Evolutionary conservation across 345 rosid genomes (phyloP).

Genomic region (Toxicodendron radicans): DNA sequence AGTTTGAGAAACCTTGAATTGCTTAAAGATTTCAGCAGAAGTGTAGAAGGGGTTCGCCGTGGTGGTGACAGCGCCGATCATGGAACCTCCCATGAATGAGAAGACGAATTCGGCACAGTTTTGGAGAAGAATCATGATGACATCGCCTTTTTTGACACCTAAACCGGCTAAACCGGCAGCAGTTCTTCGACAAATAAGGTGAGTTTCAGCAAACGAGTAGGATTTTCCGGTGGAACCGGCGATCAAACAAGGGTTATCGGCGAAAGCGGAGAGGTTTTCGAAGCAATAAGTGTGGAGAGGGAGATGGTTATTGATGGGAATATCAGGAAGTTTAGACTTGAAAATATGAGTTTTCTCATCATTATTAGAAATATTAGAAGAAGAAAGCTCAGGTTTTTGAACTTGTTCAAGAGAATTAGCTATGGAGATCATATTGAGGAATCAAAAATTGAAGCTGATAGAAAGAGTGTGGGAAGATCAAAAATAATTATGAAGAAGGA

Average conservation of each 20-base stretch:
- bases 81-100: conserved; percentile 86
- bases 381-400: neutral
- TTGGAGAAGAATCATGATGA: conserved; percentile 82
- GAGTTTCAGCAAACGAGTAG: conserved; percentile 53
- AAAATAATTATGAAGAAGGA: neutral
- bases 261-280: conserved; percentile 35
- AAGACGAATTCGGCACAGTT: conserved; percentile 82
- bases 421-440: neutral
- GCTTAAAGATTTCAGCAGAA: conserved; percentile 64
- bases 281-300: conserved; percentile 83
- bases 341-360: conserved; percentile 33
- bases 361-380: neutral
- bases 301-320: conserved; percentile 66
- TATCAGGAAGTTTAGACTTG: conserved; percentile 80
- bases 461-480: neutral
- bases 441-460: neutral
- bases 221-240: conserved; percentile 50
- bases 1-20: conserved; percentile 43
- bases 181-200: conserved; percentile 42
- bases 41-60: conserved; percentile 93
- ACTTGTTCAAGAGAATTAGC: neutral
- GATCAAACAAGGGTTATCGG: conserved; percentile 64
- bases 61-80: conserved; percentile 80
- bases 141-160: conserved; percentile 71
- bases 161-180: conserved; percentile 63